phyloP scores from a whole-genome alignment of 139 green algal species.

The Coelastrella sp. region DNA sequence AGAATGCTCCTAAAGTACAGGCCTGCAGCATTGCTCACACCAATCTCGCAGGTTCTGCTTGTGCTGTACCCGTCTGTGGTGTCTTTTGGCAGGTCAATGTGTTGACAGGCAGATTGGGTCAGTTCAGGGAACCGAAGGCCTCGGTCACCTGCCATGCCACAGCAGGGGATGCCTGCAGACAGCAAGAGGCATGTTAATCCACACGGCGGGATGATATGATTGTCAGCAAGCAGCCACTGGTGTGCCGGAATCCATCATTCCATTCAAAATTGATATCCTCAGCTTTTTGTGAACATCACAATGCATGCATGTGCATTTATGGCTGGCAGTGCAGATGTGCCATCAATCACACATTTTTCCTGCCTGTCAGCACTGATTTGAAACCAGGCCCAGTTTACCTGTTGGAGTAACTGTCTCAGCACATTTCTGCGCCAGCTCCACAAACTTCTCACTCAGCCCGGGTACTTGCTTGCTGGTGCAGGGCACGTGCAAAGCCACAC shows the following conservation, averaged over 20 bases:
- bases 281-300: too few relatives aligned
- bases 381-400: neutral
- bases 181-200: neutral
- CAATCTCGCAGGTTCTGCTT: slow-evolving; percentile 41
- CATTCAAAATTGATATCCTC: too few relatives aligned
- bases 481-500: slow-evolving; percentile 93
- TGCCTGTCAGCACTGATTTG: too few relatives aligned
- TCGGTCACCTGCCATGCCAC: slow-evolving; percentile 43
- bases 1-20: slow-evolving; percentile 33
- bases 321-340: too few relatives aligned
- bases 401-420: neutral
- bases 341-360: too few relatives aligned
- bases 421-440: slow-evolving; percentile 30
- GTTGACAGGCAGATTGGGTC: slow-evolving; percentile 25
- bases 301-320: too few relatives aligned
- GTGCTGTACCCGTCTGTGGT: slow-evolving; percentile 38
- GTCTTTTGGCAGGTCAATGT: slow-evolving; percentile 28
- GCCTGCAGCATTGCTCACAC: slow-evolving; percentile 40
- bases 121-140: slow-evolving; percentile 39
- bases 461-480: slow-evolving; percentile 97
- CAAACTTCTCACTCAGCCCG: slow-evolving; percentile 28
- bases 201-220: too few relatives aligned
- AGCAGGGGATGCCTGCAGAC: slow-evolving; percentile 30
- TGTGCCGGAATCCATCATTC: too few relatives aligned
- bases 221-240: too few relatives aligned